phyloP scores from a whole-genome alignment of 176 grass and related monocot species.

The Oryza longistaminata region DNA sequence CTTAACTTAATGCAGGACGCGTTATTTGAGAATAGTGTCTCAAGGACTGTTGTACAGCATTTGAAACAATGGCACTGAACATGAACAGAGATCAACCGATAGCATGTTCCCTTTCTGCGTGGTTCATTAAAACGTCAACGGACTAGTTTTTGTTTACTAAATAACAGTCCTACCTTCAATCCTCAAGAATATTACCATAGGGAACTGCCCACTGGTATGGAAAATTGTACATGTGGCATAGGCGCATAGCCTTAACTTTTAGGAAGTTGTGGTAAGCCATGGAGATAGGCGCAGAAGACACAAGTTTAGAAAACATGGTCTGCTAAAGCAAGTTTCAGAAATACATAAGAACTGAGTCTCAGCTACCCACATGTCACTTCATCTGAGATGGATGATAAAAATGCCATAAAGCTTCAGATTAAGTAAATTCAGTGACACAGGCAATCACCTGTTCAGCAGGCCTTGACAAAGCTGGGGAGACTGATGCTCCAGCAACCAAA shows the following conservation, averaged over 20 bases:
- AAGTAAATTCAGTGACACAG: background rate
- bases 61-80: background rate
- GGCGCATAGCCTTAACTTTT: conserved; percentile 2
- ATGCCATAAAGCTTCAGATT: background rate
- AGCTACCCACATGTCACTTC: background rate
- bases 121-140: background rate
- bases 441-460: conserved; percentile 76
- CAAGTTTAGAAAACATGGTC: background rate
- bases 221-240: conserved; percentile 30
- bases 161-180: conserved; percentile 12
- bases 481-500: conserved; percentile 63
- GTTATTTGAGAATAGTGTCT: background rate
- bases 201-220: background rate
- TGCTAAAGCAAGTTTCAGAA: conserved; percentile 5
- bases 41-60: background rate
- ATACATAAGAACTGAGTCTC: background rate
- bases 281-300: background rate
- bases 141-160: background rate
- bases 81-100: background rate
- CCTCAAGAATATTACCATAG: background rate
- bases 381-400: background rate
- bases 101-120: background rate
- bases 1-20: background rate
- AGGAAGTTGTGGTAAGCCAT: background rate
- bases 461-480: conserved; percentile 71